phyloP scores from a whole-genome alignment of 2,329 filamentous ascomycete species.

The Cadophora luteo-olivacea region DNA sequence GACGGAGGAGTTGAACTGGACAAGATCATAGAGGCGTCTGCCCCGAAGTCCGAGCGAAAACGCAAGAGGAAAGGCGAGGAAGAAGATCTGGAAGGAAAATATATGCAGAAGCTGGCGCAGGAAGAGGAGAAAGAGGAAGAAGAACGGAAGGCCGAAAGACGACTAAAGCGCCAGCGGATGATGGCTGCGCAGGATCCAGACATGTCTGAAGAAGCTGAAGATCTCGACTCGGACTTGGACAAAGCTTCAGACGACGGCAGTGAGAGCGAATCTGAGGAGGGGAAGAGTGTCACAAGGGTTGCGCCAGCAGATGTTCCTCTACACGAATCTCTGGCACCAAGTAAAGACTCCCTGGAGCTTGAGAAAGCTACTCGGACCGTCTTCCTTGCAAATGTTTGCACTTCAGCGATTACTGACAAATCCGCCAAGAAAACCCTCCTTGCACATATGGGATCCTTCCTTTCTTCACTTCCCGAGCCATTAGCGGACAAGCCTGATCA shows the following conservation, averaged over 20 bases:
- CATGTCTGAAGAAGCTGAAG: constrained; percentile 44
- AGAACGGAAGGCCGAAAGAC: constrained; percentile 49
- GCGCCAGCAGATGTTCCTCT: constrained; percentile 49
- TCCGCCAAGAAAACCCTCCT: constrained; percentile 78
- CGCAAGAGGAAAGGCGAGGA: constrained; percentile 69
- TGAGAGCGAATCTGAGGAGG: constrained; percentile 41
- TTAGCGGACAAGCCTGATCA: constrained; percentile 58
- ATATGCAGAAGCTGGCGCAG: constrained; percentile 69
- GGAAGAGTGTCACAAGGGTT: constrained; percentile 46
- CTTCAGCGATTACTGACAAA: constrained; percentile 82
- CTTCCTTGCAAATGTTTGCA: constrained; percentile 91
- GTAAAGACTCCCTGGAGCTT: constrained; percentile 66
- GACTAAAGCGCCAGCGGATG: constrained; percentile 59
- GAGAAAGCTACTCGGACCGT: constrained; percentile 90
- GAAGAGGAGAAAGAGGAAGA: constrained; percentile 63
- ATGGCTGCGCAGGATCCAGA: constrained; percentile 47
- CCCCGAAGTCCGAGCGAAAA: constrained; percentile 54
- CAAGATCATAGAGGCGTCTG: constrained; percentile 53
- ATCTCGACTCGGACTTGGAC: constrained; percentile 39
- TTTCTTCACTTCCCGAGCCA: constrained; percentile 59
- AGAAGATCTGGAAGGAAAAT: constrained; percentile 73
- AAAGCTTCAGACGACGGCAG: constrained; percentile 37
- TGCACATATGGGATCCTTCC: constrained; percentile 78
- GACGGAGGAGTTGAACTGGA: constrained; percentile 48
- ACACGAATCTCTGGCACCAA: constrained; percentile 63